These are phyloP conservation scores for Aspergillus haitiensis DNA, from an alignment of 495 filamentous ascomycete species.

Conservation along the genomic window DNA sequence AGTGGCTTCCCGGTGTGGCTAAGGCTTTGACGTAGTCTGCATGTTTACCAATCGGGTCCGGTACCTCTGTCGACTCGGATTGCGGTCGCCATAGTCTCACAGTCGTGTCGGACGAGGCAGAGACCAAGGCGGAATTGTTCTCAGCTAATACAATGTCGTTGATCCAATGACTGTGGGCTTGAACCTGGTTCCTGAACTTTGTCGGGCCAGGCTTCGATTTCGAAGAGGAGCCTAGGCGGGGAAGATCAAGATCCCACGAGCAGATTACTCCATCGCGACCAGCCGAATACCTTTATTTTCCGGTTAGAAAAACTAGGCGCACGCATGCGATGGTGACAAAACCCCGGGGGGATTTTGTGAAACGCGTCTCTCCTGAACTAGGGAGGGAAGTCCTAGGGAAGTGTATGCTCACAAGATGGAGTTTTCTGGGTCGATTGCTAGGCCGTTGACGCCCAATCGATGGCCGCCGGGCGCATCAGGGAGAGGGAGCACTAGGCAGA, in stretches of 20 bases:
- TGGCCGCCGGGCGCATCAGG: slow-evolving; percentile 89
- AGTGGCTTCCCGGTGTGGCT: slow-evolving; percentile 67
- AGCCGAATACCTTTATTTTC: slow-evolving; percentile 75
- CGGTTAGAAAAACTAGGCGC: slow-evolving; percentile 25
- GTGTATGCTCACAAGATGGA: slow-evolving; percentile 72
- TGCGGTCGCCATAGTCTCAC: slow-evolving; percentile 95
- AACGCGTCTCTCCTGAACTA: slow-evolving; percentile 4
- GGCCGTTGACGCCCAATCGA: slow-evolving; percentile 88
- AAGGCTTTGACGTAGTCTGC: slow-evolving; percentile 95
- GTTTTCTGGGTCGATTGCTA: slow-evolving; percentile 80
- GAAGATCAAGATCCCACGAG: slow-evolving; percentile 82
- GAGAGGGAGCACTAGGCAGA: slow-evolving; percentile 77
- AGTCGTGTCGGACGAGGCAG: slow-evolving; percentile 91
- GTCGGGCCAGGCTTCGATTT: slow-evolving; percentile 47
- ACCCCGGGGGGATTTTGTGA: slow-evolving; percentile 2
- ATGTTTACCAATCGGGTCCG: slow-evolving; percentile 86
- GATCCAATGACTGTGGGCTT: slow-evolving; percentile 98
- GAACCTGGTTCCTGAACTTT: slow-evolving; percentile 84
- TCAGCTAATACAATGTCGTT: slow-evolving; percentile 91
- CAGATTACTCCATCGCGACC: slow-evolving; percentile 95
- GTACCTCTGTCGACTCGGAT: slow-evolving; percentile 62
- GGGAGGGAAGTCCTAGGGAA: not conserved
- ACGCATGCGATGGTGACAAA: slow-evolving; percentile 20
- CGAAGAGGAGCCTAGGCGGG: slow-evolving; percentile 37
- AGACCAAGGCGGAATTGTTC: slow-evolving; percentile 80